These are phyloP conservation scores for Daedaleopsis sinensis DNA, from an alignment of 768 basidiomycete species.

Conservation along the genomic window DNA sequence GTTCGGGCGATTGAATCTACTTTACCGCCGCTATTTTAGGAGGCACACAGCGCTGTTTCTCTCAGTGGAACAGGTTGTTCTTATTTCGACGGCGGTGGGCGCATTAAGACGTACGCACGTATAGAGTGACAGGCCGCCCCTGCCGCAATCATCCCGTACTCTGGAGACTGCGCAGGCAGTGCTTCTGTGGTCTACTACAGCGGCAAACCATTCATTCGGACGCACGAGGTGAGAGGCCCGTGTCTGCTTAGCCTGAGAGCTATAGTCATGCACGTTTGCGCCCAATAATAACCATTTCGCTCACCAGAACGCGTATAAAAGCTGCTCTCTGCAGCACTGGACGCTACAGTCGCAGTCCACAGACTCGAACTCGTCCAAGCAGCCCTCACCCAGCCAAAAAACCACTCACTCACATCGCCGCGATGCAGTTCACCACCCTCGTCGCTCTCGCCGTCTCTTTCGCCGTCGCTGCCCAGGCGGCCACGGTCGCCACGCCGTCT, in stretches of 20 bases:
- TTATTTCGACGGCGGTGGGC: too few species aligned
- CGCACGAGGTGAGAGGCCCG: not conserved
- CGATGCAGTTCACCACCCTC: not conserved
- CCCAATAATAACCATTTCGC: not conserved
- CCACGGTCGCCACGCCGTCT: too few species aligned
- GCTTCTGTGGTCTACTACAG: not conserved
- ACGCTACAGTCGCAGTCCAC: not conserved
- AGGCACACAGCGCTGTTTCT: too few species aligned
- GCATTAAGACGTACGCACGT: too few species aligned
- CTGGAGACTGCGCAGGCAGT: too few species aligned
- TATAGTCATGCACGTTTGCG: not conserved
- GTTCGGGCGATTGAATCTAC: too few species aligned
- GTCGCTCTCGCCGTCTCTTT: not conserved
- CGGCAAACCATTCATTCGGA: not conserved
- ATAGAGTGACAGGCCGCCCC: too few species aligned
- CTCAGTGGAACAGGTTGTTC: too few species aligned
- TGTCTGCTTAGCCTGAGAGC: not conserved
- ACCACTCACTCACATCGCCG: not conserved
- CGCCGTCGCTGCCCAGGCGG: not conserved
- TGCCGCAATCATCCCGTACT: too few species aligned
- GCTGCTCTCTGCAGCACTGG: not conserved
- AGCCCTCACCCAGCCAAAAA: not conserved
- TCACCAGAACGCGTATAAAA: not conserved
- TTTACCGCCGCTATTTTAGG: too few species aligned
- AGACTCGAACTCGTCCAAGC: not conserved